These are phyloP conservation scores for Nitzschia putrida DNA, from an alignment of 108 stramenopile species.

Conservation along the genomic window DNA sequence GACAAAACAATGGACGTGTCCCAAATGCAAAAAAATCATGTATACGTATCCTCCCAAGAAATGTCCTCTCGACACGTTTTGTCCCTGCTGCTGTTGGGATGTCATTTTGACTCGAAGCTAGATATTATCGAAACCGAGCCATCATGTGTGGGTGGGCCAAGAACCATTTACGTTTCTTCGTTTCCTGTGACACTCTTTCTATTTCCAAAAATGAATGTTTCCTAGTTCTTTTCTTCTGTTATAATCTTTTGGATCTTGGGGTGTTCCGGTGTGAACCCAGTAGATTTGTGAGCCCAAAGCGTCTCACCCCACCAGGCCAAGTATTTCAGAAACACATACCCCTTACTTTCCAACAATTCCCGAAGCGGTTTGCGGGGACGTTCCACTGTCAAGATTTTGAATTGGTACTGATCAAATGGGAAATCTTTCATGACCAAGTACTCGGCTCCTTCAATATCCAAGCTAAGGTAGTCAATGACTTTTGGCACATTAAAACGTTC, in stretches of 20 bases:
- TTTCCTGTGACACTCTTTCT: too few relatives aligned
- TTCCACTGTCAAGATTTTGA: constrained; percentile 62
- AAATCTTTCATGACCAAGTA: constrained; percentile 56
- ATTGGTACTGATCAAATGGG: constrained; percentile 51
- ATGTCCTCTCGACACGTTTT: neutral
- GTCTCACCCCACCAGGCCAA: constrained; percentile 63
- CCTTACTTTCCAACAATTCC: constrained; percentile 34
- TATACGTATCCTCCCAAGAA: neutral
- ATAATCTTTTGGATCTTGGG: constrained; percentile 36
- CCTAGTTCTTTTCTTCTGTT: constrained; percentile 3
- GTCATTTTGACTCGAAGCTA: neutral
- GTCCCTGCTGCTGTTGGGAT: constrained; percentile 5
- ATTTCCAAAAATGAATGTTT: too few relatives aligned
- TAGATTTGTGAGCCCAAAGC: constrained; percentile 56
- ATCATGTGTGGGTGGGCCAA: too few relatives aligned
- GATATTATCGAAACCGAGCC: too few relatives aligned
- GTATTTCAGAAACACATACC: constrained; percentile 34
- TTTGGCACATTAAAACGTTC: constrained; percentile 45
- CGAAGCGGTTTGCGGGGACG: constrained; percentile 40
- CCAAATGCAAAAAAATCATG: too few relatives aligned
- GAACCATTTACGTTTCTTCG: too few relatives aligned
- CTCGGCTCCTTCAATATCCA: constrained; percentile 79
- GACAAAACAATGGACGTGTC: neutral
- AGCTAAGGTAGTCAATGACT: constrained; percentile 61
- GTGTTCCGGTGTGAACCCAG: constrained; percentile 45